Percentiles rank a stretch among this genome's conserved stretches.
These are phyloP conservation scores for Nannizziopsis barbatae DNA, from an alignment of 2,329 filamentous ascomycete genomes.

Conservation along the genomic window DNA sequence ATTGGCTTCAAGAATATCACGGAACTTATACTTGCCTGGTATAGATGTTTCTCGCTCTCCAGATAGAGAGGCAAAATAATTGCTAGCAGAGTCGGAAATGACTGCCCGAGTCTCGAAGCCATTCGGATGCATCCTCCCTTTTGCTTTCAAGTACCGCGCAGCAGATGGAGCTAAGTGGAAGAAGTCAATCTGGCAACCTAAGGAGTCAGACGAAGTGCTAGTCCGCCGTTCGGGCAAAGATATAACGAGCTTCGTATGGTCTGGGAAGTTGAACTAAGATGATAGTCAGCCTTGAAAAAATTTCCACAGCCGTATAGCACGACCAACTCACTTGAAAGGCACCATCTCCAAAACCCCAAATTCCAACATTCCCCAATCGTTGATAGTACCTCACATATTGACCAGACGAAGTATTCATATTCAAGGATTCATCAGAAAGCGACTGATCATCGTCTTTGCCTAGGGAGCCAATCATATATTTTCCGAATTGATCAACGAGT, in stretches of 20 bases:
- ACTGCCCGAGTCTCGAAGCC: conserved; percentile 35
- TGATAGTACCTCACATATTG: conserved; percentile 43
- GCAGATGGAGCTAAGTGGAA: conserved; percentile 40
- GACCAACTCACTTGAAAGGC: conserved; percentile 33
- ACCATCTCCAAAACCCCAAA: conserved; percentile 42
- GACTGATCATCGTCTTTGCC: conserved; percentile 31
- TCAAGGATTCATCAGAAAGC: conserved; percentile 20
- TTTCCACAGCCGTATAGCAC: not conserved
- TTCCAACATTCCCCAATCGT: conserved; percentile 42
- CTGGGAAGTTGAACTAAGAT: conserved; percentile 40
- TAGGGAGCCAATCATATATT: conserved; percentile 42
- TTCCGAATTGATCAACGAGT: conserved; percentile 41
- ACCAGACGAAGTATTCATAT: conserved; percentile 14
- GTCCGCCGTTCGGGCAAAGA: conserved; percentile 30
- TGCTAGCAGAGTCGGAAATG: conserved; percentile 32
- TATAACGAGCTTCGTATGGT: conserved; percentile 42
- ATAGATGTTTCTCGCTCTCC: conserved; percentile 20
- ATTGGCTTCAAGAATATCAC: conserved; percentile 36
- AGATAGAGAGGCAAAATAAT: conserved; percentile 32
- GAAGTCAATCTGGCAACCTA: conserved; percentile 34
- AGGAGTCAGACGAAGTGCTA: conserved; percentile 2
- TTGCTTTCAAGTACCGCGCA: conserved; percentile 33
- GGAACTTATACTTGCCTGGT: conserved; percentile 25
- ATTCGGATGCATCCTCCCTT: conserved; percentile 34
- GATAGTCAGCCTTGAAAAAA: not conserved